Base-by-base conservation (phyloP, 768 basidiomycete species). In the Favolaschia claudopus region DNA sequence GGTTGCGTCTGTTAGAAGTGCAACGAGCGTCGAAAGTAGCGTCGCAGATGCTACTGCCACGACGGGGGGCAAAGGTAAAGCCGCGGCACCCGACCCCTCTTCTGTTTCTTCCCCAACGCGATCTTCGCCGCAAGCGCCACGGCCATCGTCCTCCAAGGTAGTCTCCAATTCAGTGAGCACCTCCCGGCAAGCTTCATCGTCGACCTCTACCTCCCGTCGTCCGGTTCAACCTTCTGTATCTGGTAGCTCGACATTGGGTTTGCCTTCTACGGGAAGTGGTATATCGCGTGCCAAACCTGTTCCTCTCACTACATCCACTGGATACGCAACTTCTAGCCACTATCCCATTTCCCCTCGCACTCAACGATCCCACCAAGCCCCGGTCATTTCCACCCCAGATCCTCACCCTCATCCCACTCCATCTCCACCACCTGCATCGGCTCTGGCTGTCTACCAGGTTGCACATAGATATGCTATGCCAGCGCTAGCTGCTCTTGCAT, bases 391-490 rank as follows among this genome's bases (percentile, higher is more conserved):
- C 12, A 74, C 70, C 4, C 74, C 79, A 12, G 91, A 93, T 66
- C 91, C 91, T 4, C 89, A 93, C 70, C 73, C 82, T 0, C 91
- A 92, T 66, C 91, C 91, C 10, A 84, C 86, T 0, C 76, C 83
- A 7, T 63, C 82, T 5, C 89, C 88, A 7, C 72, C 77, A 5
- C 85, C 90, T 15, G 89, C 89, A 13, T 89, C 89, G 22, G 89
- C 91, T 2, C 71, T 93, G 44, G 85, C 86, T 1, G 82, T 92
- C 64, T 93, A 91, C 73, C 88, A 89, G 63, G 80, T 91, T 12
- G 88, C 90, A 4, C 89, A 93, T 74, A 81, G 89, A 48, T 93
- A 92, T 72, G 76, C 76, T 3, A 85, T 93, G 77, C 84, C 85
- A 4, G 82, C 79, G 8, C 79, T 93, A 22, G 84, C 85, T n/a